Percentiles rank a stretch among this genome's conserved stretches.
These are phyloP conservation scores for Chalaropsis thielavioides DNA, from an alignment of 2,329 filamentous ascomycete species.

Conservation along the genomic window DNA sequence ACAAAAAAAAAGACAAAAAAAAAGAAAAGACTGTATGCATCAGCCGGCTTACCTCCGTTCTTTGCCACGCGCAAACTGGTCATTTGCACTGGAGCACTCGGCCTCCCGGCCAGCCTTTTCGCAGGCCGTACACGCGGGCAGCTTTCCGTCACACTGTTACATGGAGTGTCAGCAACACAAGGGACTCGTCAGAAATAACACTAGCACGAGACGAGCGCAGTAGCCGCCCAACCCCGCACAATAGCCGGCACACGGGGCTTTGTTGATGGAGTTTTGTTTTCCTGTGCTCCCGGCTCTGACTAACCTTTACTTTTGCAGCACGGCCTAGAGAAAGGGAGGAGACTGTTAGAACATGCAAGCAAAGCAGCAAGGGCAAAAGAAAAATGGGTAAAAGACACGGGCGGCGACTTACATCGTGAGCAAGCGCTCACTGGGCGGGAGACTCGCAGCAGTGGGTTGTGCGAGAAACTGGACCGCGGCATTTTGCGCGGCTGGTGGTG, in stretches of 20 bases:
- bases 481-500: not conserved
- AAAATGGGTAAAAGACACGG: not conserved
- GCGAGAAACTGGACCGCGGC: conserved; percentile 35
- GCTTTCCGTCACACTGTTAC: conserved; percentile 72
- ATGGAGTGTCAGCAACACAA: not conserved
- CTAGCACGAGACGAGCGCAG: conserved; percentile 6
- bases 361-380: not conserved
- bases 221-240: not conserved
- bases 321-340: conserved; percentile 38
- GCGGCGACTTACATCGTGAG: conserved; percentile 45
- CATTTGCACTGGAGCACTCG: conserved; percentile 87
- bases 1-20: not conserved
- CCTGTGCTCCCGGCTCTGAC: not conserved
- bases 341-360: not conserved
- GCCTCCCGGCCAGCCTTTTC: conserved; percentile 75
- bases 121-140: conserved; percentile 88
- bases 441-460: conserved; percentile 52
- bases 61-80: conserved; percentile 90
- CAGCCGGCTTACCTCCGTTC: conserved; percentile 54
- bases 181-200: not conserved
- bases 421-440: conserved; percentile 69
- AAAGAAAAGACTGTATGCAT: not conserved
- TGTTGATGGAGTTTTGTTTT: too few species aligned
- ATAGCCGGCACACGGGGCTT: too few species aligned
- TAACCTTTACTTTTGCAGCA: conserved; percentile 79